Evolutionary conservation across 2,329 filamentous ascomycete genomes (phyloP), one percentile per base, ranked within the genome.

Genomic region (Sclerotinia subarctica): DNA sequence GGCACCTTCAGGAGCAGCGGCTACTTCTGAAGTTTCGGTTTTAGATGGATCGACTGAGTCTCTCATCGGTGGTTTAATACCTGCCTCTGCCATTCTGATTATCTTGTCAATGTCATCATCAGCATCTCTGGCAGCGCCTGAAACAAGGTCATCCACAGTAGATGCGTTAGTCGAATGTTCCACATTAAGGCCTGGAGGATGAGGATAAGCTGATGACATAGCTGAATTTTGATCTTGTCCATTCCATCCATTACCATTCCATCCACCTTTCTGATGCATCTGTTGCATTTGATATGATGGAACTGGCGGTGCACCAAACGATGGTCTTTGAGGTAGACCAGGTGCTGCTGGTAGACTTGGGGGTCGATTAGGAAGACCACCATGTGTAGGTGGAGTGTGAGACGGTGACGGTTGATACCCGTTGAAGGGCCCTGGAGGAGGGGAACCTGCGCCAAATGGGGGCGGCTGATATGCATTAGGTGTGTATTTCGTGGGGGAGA

Each of bases 31-130:
- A 26, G 54, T 56, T 53, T 51, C 51, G 32, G 62, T 51, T 51
- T 69, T 66, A 44, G 53, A 84, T 77, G 49, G 82, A 82, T n/a
- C 80, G 77, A 67, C 78, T 75, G 74, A 77, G 70, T 69, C 69
- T 67, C 82, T 81, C 76, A 78, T 81, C 56, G 78, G 77, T 11
- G 82, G 82, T 74, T 82, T 84, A 73, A 87, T 85, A 59, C 86
- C 85, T 8, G 85, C 85, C 77, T 89, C 86, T 2, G 86, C 87
- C 82, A 86, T 86, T 63, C 87, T 84, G 72, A 89, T 89, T 72
- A 89, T 78, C 74, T 87, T 82, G 76, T 90, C 87, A 74, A 90
- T 89, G 70, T 89, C 86, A 75, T 89, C 87, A 75, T 89, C 87
- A 66, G 83, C 83, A 49, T 79, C 79, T 68, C 80, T 76, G 8